A percentile compares a stretch with the other conserved stretches of the same genome.
Evolutionary conservation across 2,329 filamentous ascomycete genomes (phyloP).

Genomic region (Claviceps paspali): DNA sequence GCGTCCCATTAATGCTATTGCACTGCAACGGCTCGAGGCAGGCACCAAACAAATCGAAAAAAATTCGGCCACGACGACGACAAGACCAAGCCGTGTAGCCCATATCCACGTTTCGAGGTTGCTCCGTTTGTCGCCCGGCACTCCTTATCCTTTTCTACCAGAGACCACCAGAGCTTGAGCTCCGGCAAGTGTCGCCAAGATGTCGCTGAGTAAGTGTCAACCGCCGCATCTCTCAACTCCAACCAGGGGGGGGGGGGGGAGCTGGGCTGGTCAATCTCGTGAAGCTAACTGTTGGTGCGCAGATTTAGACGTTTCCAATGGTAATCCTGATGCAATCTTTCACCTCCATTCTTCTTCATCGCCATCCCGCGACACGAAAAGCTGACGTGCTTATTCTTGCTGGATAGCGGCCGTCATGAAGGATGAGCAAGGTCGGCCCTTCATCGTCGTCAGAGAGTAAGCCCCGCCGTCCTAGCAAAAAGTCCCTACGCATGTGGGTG

Average conservation of each 20-base stretch:
- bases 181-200: slow-evolving; percentile 16
- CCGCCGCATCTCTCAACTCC: slow-evolving; percentile 8
- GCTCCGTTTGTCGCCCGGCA: no score
- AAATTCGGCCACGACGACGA: slow-evolving; percentile 17
- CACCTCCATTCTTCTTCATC: no score
- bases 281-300: slow-evolving; percentile 16
- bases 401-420: slow-evolving; percentile 60
- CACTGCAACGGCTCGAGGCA: slow-evolving; percentile 9
- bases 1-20: no score
- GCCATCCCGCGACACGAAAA: no score
- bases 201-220: slow-evolving; percentile 26
- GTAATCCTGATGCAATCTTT: no score
- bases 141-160: no score
- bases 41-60: slow-evolving; percentile 11
- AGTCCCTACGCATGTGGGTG: no score
- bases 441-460: slow-evolving; percentile 96
- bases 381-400: slow-evolving; percentile 9
- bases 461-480: slow-evolving; percentile 20
- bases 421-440: slow-evolving; percentile 92
- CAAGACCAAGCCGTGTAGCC: no score
- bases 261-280: slow-evolving; percentile 12
- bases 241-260: no score
- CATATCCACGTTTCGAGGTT: no score
- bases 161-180: slow-evolving; percentile 12
- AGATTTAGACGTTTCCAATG: slow-evolving; percentile 77